Conservation (phyloP, 1,284 basidiomycete species). For the Boletus smithii region DNA sequence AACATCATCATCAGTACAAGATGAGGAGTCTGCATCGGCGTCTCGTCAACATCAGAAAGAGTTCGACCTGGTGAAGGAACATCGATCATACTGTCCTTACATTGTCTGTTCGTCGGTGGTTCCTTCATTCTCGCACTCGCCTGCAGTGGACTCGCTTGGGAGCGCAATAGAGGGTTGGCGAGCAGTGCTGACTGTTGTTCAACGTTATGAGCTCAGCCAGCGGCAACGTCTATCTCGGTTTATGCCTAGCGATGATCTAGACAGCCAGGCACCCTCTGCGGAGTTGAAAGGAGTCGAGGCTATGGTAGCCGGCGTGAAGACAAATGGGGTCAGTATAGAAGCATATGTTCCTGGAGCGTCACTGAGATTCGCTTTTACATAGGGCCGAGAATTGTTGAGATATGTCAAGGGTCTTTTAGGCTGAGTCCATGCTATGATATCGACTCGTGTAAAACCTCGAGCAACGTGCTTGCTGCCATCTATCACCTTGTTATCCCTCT, state of each 20-base stretch:
- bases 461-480: conserved; percentile 1
- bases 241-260: conserved; percentile 10
- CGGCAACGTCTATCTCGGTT: conserved; percentile 46
- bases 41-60: conserved; percentile 44
- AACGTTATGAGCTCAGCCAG: conserved; percentile 60
- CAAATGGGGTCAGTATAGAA: conserved; percentile 54
- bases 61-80: conserved; percentile 73
- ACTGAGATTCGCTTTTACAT: conserved; percentile 7
- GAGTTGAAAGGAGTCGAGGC: conserved; percentile 56
- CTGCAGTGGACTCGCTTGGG: conserved; percentile 18
- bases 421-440: conserved; percentile 28
- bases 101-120: conserved; percentile 65
- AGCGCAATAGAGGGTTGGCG: conserved; percentile 71
- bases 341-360: neutral
- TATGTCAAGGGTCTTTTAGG: conserved; percentile 70
- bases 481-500: neutral
- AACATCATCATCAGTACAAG: conserved; percentile 5
- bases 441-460: neutral
- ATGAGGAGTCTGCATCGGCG: conserved; percentile 16
- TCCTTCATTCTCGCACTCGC: conserved; percentile 50
- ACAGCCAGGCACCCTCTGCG: conserved; percentile 16
- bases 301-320: conserved; percentile 73
- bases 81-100: conserved; percentile 78
- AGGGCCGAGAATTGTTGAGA: conserved; percentile 69
- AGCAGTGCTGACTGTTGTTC: conserved; percentile 61